Evolutionary conservation across 495 filamentous ascomycete species (phyloP).

Genomic region (Penicillium cinerascens): DNA sequence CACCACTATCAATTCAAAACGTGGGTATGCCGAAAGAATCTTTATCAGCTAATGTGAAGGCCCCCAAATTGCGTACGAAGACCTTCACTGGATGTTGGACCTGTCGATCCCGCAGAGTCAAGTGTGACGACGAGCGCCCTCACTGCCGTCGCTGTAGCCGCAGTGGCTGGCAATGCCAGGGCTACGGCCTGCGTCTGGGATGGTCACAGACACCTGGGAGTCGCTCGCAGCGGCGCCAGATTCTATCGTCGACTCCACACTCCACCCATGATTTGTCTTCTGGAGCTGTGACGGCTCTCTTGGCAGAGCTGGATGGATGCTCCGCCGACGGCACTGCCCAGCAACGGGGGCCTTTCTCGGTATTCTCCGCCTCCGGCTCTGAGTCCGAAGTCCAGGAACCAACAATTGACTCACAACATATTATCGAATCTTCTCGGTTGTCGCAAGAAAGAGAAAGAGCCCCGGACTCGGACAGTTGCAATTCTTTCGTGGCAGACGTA

Average conservation of each 20-base stretch:
- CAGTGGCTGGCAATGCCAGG: slow-evolving; percentile 40
- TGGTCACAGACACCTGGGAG: slow-evolving; percentile 20
- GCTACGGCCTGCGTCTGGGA: slow-evolving; percentile 32
- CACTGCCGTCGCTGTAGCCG: slow-evolving; percentile 35
- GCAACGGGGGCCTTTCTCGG: slow-evolving; percentile 24
- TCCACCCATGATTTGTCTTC: slow-evolving; percentile 10
- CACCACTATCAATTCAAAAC: slow-evolving; percentile 2
- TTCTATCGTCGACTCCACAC: slow-evolving; percentile 7
- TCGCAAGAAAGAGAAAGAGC: too few relatives aligned
- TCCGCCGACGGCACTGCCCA: slow-evolving; percentile 14
- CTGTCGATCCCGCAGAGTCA: slow-evolving; percentile 36
- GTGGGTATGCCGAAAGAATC: slow-evolving; percentile 20
- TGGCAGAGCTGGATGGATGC: slow-evolving; percentile 19
- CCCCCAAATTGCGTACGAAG: slow-evolving; percentile 21
- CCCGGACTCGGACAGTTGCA: too few relatives aligned
- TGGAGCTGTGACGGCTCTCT: slow-evolving; percentile 17
- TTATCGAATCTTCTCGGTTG: too few relatives aligned
- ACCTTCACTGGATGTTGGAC: slow-evolving; percentile 32
- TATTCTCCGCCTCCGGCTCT: slow-evolving; percentile 17
- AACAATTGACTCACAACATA: background rate
- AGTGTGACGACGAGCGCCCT: slow-evolving; percentile 44
- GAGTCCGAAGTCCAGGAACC: background rate
- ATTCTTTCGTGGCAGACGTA: too few relatives aligned
- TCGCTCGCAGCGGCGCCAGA: slow-evolving; percentile 19
- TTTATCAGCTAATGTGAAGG: slow-evolving; percentile 7